Percentiles rank a stretch among this genome's conserved stretches.
phyloP scores from a whole-genome alignment of 208 protist genomes.

The Polymyxa betae region DNA sequence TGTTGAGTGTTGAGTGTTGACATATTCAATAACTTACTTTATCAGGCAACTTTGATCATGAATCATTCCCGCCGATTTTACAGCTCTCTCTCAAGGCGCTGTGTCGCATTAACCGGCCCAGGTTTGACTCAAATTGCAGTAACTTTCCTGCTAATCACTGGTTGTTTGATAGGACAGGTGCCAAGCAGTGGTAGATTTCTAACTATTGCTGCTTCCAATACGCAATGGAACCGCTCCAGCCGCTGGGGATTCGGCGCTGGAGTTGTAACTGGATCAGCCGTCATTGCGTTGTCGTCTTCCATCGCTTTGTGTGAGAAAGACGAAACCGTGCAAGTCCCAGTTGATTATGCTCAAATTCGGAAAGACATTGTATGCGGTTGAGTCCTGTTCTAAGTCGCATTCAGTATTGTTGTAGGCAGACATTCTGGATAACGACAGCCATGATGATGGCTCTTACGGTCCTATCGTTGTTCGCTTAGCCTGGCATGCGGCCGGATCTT shows the following conservation, averaged over 20 bases:
- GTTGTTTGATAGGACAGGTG: too few relatives aligned
- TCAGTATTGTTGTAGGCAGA: not conserved
- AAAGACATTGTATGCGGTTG: conserved; percentile 55
- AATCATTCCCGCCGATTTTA: too few relatives aligned
- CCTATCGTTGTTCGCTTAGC: conserved; percentile 62
- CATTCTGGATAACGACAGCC: conserved; percentile 31
- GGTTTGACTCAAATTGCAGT: too few relatives aligned
- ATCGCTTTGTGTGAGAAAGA: not conserved
- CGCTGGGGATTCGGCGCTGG: not conserved
- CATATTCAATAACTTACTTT: too few relatives aligned
- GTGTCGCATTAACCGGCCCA: too few relatives aligned
- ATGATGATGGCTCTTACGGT: conserved; percentile 62
- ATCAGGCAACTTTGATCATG: too few relatives aligned
- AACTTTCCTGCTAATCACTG: too few relatives aligned
- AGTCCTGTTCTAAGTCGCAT: not conserved
- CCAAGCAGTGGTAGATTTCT: too few relatives aligned
- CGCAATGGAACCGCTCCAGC: too few relatives aligned
- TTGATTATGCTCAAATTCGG: conserved; percentile 37
- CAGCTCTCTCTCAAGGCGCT: too few relatives aligned
- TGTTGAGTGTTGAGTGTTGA: too few relatives aligned
- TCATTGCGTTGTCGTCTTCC: not conserved
- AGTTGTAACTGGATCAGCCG: not conserved
- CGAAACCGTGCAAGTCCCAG: not conserved
- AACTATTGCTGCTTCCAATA: too few relatives aligned
- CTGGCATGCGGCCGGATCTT: conserved; percentile 61